A percentile compares a stretch with the other conserved stretches of the same genome.
phyloP scores from a whole-genome alignment of 495 filamentous ascomycete genomes.

The Podospora bellae-mahoneyi region DNA sequence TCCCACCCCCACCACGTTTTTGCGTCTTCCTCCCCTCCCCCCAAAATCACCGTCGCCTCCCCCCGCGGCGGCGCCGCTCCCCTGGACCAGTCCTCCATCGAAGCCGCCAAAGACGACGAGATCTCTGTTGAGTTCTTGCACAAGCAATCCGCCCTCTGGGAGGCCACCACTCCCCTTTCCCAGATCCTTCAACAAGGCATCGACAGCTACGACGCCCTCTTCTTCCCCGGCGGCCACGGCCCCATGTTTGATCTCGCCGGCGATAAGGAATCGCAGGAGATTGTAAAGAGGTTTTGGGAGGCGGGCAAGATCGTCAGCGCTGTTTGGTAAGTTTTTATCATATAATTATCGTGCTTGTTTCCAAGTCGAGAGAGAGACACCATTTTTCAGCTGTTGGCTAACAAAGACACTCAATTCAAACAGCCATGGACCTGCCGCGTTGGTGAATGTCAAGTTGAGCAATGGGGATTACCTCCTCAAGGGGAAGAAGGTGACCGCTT shows the following conservation, averaged over 20 bases:
- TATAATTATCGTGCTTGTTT: too few relatives aligned
- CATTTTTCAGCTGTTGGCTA: too few relatives aligned
- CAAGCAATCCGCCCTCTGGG: constrained; percentile 56
- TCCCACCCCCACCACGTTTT: constrained; percentile 66
- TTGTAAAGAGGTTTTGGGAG: constrained; percentile 59
- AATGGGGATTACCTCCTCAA: constrained; percentile 51
- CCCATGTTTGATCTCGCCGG: constrained; percentile 68
- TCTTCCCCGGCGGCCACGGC: constrained; percentile 75
- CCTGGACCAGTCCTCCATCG: constrained; percentile 62
- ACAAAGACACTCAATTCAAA: background rate
- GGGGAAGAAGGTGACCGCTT: constrained; percentile 61
- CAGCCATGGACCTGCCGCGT: constrained; percentile 59
- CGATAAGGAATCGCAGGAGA: constrained; percentile 48
- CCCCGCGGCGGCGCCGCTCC: constrained; percentile 66
- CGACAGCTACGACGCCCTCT: constrained; percentile 64
- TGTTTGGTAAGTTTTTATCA: constrained; percentile 44
- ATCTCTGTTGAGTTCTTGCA: constrained; percentile 51
- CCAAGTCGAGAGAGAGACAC: too few relatives aligned
- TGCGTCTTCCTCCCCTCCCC: constrained; percentile 40
- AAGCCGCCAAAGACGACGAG: constrained; percentile 56
- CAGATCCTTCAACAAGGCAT: constrained; percentile 48
- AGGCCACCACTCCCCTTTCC: constrained; percentile 55
- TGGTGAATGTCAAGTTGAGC: constrained; percentile 54
- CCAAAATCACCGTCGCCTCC: constrained; percentile 56
- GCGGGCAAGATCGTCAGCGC: constrained; percentile 61